Evolutionary conservation across 768 basidiomycete species (phyloP).

Genomic region (Tylopilus sp.): DNA sequence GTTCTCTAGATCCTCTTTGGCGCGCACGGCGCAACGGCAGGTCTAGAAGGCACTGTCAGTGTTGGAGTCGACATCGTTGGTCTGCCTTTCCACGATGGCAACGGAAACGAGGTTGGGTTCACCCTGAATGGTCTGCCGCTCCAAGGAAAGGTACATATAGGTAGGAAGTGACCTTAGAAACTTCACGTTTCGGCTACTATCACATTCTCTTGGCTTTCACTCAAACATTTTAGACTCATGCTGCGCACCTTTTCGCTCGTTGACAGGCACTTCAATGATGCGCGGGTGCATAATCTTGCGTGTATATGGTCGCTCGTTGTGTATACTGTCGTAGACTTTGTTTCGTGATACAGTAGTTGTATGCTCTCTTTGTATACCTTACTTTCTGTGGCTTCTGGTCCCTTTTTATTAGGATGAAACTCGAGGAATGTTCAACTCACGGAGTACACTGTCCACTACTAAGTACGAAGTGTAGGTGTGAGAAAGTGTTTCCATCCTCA

Average conservation of each 20-base stretch:
- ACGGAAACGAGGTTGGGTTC: slow-evolving; percentile 43
- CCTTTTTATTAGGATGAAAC: no score
- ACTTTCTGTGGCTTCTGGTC: no score
- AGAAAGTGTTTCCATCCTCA: no score
- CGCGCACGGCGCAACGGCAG: slow-evolving; percentile 61
- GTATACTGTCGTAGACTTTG: slow-evolving; percentile 19
- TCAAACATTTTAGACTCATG: slow-evolving; percentile 1
- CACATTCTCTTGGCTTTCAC: background rate
- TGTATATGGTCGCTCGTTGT: slow-evolving; percentile 9
- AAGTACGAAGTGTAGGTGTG: no score
- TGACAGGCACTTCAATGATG: background rate
- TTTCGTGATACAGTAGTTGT: slow-evolving; percentile 1
- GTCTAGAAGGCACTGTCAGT: slow-evolving; percentile 60
- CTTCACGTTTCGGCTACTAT: background rate
- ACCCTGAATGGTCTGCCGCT: slow-evolving; percentile 64
- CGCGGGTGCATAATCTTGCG: slow-evolving; percentile 9
- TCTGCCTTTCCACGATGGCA: slow-evolving; percentile 46
- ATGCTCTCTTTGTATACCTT: no score
- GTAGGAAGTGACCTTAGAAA: slow-evolving; percentile 43
- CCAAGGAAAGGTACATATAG: slow-evolving; percentile 59
- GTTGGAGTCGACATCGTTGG: slow-evolving; percentile 60
- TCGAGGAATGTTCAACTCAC: no score
- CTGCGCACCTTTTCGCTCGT: slow-evolving; percentile 1
- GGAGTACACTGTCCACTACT: no score
- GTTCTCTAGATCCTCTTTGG: slow-evolving; percentile 62